Evolutionary conservation across 1,284 basidiomycete species (phyloP).

Genomic region (Mixia osmundae): DNA sequence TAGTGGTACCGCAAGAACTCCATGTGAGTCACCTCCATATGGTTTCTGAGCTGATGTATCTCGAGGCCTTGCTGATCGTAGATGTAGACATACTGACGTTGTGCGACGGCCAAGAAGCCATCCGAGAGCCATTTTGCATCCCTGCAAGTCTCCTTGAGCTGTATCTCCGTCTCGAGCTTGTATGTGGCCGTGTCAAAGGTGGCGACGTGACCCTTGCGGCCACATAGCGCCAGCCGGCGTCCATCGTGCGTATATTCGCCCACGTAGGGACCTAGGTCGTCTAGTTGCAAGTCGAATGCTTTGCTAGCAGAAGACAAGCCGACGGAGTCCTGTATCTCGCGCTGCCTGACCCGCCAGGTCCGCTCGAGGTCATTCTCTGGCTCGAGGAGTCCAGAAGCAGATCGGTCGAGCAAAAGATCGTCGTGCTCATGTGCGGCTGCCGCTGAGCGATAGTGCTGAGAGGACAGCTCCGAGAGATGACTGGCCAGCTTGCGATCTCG

Average conservation of each 20-base stretch:
- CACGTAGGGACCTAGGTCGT: slow-evolving; percentile 59
- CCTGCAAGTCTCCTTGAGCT: slow-evolving; percentile 64
- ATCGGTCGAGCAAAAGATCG: slow-evolving; percentile 29
- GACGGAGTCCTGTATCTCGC: slow-evolving; percentile 43
- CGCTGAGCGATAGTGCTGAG: no score
- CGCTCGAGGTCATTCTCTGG: slow-evolving; percentile 54
- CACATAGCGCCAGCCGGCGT: slow-evolving; percentile 58
- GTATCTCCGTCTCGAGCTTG: slow-evolving; percentile 62
- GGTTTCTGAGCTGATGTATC: slow-evolving; percentile 51
- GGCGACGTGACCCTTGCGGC: slow-evolving; percentile 64
- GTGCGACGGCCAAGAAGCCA: slow-evolving; percentile 80
- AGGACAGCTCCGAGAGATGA: no score
- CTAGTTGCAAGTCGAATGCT: slow-evolving; percentile 53
- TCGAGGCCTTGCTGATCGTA: slow-evolving; percentile 89
- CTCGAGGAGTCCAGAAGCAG: slow-evolving; percentile 39
- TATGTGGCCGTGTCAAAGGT: slow-evolving; percentile 89
- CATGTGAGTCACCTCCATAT: slow-evolving; percentile 71
- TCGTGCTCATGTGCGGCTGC: slow-evolving; percentile 12
- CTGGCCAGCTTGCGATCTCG: no score
- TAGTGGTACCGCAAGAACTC: slow-evolving; percentile 94
- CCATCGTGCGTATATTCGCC: slow-evolving; percentile 73
- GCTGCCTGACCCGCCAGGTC: slow-evolving; percentile 70
- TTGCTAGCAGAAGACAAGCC: slow-evolving; percentile 34
- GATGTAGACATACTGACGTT: slow-evolving; percentile 89
- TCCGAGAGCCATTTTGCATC: slow-evolving; percentile 75